Evolutionary conservation across 2,329 filamentous ascomycete genomes (phyloP), one percentile per base, ranked within the genome.

Genomic region (Aspergillus luchuensis): DNA sequence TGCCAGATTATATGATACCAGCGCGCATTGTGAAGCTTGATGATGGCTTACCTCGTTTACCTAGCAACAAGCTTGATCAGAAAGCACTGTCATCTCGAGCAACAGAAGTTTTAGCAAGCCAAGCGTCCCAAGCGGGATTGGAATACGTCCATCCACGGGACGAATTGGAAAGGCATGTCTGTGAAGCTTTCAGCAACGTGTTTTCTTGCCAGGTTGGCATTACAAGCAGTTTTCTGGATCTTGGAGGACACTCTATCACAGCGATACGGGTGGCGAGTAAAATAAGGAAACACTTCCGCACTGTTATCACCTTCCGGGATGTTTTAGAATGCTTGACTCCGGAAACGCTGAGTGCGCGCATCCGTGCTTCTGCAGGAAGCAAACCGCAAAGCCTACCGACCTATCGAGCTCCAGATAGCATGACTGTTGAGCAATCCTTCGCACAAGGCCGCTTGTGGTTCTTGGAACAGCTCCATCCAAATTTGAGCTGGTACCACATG

Each of bases 381-480:
- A 28, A 6, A n/a, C 13, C 3, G 23, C 25, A 38, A 4, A 23
- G 30, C 11, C 13, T 19, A 15, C 33, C 8, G 17, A 23, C 17
- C 1, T 13, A 15, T 4, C 33, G 8, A 8, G 5, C 19, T 13
- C 23, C 49, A 19, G 23, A 36, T 2, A n/a, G 7, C 21, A 23
- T 11, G 23, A 5, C n/a, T 19, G 33, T 56, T 6, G 38, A 51
- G n/a, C 58, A 60, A 36, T 60, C 52, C 4, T 59, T 56, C 25
- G 39, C 58, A 10, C 58, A 60, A 4, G 47, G 28, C 1, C 58
- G 58, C 3, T 10, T 60, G 1, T 60, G 58, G 58, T 60, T 60
- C 25, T 25, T 60, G 17, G 41, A 60, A 10, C 41, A 50, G n/a
- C 28, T 56, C 6, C 52, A 60, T 52, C 36, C 58, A 5, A 19